These are phyloP conservation scores for Antitrichia curtipendula DNA, from an alignment of 225 moss, liverwort and hornwort genomes.

Conservation along the genomic window DNA sequence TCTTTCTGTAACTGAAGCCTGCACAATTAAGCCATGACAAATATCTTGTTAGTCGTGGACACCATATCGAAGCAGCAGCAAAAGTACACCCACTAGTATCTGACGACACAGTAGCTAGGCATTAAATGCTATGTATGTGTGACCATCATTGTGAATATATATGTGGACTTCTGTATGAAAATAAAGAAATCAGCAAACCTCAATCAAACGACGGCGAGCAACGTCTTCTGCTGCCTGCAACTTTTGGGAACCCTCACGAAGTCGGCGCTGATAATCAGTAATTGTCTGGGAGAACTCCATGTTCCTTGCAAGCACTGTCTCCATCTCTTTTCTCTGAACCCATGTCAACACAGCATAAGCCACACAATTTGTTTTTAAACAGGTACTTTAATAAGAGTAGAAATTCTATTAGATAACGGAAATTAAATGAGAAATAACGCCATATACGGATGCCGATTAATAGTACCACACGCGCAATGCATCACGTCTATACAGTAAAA, in stretches of 20 bases:
- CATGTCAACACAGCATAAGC: not conserved
- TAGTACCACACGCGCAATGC: not conserved
- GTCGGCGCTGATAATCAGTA: conserved; percentile 76
- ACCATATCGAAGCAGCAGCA: not conserved
- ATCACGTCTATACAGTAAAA: not conserved
- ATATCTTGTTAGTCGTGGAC: not conserved
- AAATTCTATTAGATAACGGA: not conserved
- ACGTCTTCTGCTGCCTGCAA: conserved; percentile 75
- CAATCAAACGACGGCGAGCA: conserved; percentile 57
- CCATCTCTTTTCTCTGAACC: conserved; percentile 78
- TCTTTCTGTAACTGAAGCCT: conserved; percentile 69
- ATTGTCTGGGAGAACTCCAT: conserved; percentile 94
- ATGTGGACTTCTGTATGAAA: not conserved
- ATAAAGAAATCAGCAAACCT: conserved; percentile 15
- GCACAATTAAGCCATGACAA: not conserved
- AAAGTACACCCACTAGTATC: not conserved
- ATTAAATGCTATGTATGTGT: not conserved
- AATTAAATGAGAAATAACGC: not conserved
- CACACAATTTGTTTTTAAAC: not conserved
- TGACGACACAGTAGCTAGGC: not conserved
- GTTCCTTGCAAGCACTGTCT: conserved; percentile 66
- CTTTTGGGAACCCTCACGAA: conserved; percentile 66
- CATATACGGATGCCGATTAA: not conserved
- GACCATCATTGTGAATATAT: not conserved
- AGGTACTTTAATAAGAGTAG: not conserved